A percentile compares a stretch with the other conserved stretches of the same genome.
Evolutionary conservation across 768 basidiomycete genomes (phyloP).

Genomic region (Galerina sulciceps): DNA sequence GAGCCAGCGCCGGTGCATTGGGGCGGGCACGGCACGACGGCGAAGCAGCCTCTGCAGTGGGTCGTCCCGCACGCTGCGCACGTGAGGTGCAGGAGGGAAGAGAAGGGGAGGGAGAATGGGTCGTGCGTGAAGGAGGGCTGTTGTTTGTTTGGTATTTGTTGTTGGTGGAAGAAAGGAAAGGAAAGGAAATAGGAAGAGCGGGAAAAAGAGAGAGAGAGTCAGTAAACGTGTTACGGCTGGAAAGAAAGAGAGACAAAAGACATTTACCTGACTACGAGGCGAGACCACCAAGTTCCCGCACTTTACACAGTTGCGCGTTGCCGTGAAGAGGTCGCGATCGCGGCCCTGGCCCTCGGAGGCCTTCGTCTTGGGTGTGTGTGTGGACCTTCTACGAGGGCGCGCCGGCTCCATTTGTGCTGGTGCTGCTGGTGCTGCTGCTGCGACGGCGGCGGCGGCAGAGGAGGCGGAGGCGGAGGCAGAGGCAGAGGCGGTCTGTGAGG

Average conservation of each 20-base stretch:
- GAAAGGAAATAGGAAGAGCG: not conserved
- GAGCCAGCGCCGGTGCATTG: conserved; percentile 31
- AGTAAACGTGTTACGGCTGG: not conserved
- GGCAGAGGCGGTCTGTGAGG: too few relatives aligned
- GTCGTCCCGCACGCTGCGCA: conserved; percentile 30
- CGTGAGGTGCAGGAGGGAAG: conserved; percentile 27
- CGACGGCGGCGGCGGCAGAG: too few relatives aligned
- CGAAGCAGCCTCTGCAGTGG: conserved; percentile 39
- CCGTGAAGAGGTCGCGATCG: conserved; percentile 21
- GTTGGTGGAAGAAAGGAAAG: not conserved
- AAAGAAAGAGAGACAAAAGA: not conserved
- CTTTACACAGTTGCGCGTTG: conserved; percentile 26
- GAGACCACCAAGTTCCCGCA: conserved; percentile 27
- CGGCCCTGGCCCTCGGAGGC: not conserved
- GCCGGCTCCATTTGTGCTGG: not conserved
- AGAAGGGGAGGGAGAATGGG: conserved; percentile 19
- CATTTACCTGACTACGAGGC: conserved; percentile 25
- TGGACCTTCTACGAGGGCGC: not conserved
- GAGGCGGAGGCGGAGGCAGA: too few relatives aligned
- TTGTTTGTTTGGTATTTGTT: too few relatives aligned
- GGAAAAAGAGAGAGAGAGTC: not conserved
- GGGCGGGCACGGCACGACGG: conserved; percentile 20
- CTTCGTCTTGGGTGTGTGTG: too few relatives aligned
- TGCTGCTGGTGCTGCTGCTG: not conserved
- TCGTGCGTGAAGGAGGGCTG: conserved; percentile 16